A percentile compares a stretch with the other conserved stretches of the same genome.
Evolutionary conservation across 768 basidiomycete genomes (phyloP).

Genomic region (Phaffia australis): DNA sequence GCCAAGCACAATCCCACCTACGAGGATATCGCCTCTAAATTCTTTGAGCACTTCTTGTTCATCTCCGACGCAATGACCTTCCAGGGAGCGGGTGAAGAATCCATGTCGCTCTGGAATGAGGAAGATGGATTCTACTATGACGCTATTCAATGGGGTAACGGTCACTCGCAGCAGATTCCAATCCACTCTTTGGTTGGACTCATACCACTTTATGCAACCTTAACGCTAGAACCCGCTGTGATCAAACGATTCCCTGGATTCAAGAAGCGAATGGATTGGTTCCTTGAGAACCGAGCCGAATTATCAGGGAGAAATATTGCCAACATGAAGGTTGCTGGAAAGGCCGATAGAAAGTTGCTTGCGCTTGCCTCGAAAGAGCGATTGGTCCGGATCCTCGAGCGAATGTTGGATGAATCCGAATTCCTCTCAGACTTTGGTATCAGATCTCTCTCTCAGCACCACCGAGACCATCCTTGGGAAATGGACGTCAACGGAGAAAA

Average conservation of each 20-base stretch:
- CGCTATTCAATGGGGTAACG: slow-evolving; percentile 76
- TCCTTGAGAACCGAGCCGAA: slow-evolving; percentile 81
- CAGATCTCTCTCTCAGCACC: slow-evolving; percentile 80
- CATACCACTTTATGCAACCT: slow-evolving; percentile 88
- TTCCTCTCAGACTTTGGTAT: slow-evolving; percentile 93
- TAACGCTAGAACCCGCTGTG: slow-evolving; percentile 79
- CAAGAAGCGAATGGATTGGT: slow-evolving; percentile 99
- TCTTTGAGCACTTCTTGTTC: slow-evolving; percentile 81
- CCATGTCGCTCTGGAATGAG: slow-evolving; percentile 85
- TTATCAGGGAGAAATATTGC: slow-evolving; percentile 87
- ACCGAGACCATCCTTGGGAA: slow-evolving; percentile 86
- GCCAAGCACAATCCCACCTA: slow-evolving; percentile 97
- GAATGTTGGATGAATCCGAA: slow-evolving; percentile 95
- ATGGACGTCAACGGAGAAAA: slow-evolving; percentile 86
- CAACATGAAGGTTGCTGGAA: slow-evolving; percentile 77
- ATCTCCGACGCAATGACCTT: slow-evolving; percentile 99
- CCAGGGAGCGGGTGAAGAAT: slow-evolving; percentile 57
- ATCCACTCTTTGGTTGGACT: slow-evolving; percentile 93
- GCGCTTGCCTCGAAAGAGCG: slow-evolving; percentile 88
- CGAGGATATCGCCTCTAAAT: slow-evolving; percentile 95
- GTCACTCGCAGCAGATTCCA: slow-evolving; percentile 68
- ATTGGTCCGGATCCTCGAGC: slow-evolving; percentile 72
- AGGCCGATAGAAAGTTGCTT: slow-evolving; percentile 72
- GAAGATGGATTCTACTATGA: slow-evolving; percentile 98
- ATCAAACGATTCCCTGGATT: slow-evolving; percentile 92